Percentiles rank a stretch among this genome's conserved stretches.
Conservation (phyloP, 1,139 yeast genomes). For the Scheffersomyces parashehatae region DNA sequence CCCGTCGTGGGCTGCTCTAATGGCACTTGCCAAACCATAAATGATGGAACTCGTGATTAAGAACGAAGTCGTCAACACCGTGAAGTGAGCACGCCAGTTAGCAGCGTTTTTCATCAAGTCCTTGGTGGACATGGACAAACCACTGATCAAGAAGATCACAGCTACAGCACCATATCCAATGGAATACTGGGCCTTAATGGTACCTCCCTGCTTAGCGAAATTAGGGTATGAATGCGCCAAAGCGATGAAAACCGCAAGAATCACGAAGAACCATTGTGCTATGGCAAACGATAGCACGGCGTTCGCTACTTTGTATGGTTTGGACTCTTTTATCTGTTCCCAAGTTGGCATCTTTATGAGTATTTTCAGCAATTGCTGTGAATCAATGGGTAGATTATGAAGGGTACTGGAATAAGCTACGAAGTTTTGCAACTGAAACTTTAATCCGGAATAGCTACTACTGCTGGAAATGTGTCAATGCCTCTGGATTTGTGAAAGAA, state of each 20-base stretch:
- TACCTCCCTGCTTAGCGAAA: constrained; percentile 81
- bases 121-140: constrained; percentile 70
- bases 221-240: constrained; percentile 78
- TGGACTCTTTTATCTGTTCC: constrained; percentile 1
- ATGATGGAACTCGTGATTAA: constrained; percentile 73
- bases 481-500: too few species aligned
- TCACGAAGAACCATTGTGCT: constrained; percentile 72
- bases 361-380: neutral
- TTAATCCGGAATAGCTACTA: too few species aligned
- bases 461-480: too few species aligned
- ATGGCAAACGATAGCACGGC: constrained; percentile 27
- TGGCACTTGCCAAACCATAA: constrained; percentile 72
- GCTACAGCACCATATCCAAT: constrained; percentile 89
- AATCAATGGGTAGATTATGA: neutral
- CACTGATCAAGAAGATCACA: constrained; percentile 75
- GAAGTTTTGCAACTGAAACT: too few species aligned
- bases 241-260: constrained; percentile 69
- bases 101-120: constrained; percentile 59
- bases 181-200: constrained; percentile 69
- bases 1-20: constrained; percentile 56
- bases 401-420: too few species aligned
- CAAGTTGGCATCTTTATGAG: neutral
- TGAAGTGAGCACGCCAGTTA: constrained; percentile 81
- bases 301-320: constrained; percentile 2
- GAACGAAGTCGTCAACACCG: constrained; percentile 68